Conservation (phyloP, 208 protist species). For the Trypanosoma congolense region DNA sequence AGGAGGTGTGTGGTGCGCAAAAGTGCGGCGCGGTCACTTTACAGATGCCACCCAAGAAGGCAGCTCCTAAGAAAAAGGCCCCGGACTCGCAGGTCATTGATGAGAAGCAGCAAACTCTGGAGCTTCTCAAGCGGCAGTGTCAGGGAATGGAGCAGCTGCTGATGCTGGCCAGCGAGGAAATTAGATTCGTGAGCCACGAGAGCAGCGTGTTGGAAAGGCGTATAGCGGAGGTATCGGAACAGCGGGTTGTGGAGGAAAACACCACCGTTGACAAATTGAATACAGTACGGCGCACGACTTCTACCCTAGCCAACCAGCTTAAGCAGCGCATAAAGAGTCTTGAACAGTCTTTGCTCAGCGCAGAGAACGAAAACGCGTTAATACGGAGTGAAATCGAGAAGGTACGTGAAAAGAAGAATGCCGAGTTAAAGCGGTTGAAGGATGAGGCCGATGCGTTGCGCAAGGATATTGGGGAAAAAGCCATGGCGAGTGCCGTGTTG, state of each 20-base stretch:
- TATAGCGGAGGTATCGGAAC: conserved; percentile 53
- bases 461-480: conserved; percentile 85
- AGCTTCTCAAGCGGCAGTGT: conserved; percentile 49
- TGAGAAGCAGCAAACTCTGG: conserved; percentile 51
- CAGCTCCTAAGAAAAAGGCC: conserved; percentile 41
- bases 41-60: neutral
- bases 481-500: conserved; percentile 83
- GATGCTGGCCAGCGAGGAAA: conserved; percentile 72
- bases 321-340: conserved; percentile 62
- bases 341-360: conserved; percentile 52
- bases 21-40: too few species aligned
- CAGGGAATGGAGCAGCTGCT: conserved; percentile 79
- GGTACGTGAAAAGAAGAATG: conserved; percentile 39
- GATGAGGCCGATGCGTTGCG: conserved; percentile 72
- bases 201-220: conserved; percentile 43
- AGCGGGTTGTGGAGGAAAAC: conserved; percentile 46
- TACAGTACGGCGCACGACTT: conserved; percentile 62
- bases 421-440: conserved; percentile 78
- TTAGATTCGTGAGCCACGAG: conserved; percentile 41
- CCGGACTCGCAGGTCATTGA: conserved; percentile 60
- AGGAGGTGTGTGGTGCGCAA: too few species aligned
- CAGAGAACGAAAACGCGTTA: conserved; percentile 62
- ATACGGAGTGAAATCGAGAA: conserved; percentile 55
- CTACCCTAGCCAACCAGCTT: conserved; percentile 76
- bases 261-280: conserved; percentile 52